These are phyloP conservation scores for Talaromyces rugulosus DNA, from an alignment of 2,329 filamentous ascomycete genomes.

Conservation along the genomic window DNA sequence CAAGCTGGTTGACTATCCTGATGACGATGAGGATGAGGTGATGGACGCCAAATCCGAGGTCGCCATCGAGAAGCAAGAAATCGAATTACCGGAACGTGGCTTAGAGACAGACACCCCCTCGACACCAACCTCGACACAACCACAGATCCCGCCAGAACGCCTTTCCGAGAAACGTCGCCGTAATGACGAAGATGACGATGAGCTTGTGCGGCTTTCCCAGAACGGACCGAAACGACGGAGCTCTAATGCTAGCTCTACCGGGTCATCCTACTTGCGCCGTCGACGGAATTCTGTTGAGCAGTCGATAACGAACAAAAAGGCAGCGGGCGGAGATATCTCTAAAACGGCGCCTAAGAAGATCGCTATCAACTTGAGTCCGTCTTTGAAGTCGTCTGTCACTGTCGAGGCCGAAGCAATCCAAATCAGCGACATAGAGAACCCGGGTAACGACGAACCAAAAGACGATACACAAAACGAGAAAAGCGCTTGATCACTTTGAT, in stretches of 20 bases:
- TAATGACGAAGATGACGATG: conserved; percentile 85
- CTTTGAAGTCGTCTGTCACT: conserved; percentile 17
- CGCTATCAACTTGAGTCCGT: conserved; percentile 34
- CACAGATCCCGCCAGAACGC: conserved; percentile 61
- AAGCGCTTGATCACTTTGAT: background rate
- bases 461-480: conserved; percentile 7
- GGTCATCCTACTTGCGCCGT: conserved; percentile 28
- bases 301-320: conserved; percentile 20
- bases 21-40: conserved; percentile 70
- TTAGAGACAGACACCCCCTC: conserved; percentile 23
- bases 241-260: conserved; percentile 33
- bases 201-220: conserved; percentile 72
- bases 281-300: conserved; percentile 29
- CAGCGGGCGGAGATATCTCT: conserved; percentile 19
- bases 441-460: conserved; percentile 8
- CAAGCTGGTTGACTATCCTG: conserved; percentile 85
- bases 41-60: conserved; percentile 52
- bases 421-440: conserved; percentile 29
- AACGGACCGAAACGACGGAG: conserved; percentile 43
- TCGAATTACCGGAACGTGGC: conserved; percentile 18
- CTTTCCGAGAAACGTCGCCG: conserved; percentile 84
- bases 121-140: conserved; percentile 16
- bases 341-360: conserved; percentile 32
- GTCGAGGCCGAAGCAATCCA: conserved; percentile 18
- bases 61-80: conserved; percentile 18